Percentiles rank a stretch among this genome's conserved stretches.
These are phyloP conservation scores for Tricholoma hemisulphureum DNA, from an alignment of 768 basidiomycete genomes.

Conservation along the genomic window DNA sequence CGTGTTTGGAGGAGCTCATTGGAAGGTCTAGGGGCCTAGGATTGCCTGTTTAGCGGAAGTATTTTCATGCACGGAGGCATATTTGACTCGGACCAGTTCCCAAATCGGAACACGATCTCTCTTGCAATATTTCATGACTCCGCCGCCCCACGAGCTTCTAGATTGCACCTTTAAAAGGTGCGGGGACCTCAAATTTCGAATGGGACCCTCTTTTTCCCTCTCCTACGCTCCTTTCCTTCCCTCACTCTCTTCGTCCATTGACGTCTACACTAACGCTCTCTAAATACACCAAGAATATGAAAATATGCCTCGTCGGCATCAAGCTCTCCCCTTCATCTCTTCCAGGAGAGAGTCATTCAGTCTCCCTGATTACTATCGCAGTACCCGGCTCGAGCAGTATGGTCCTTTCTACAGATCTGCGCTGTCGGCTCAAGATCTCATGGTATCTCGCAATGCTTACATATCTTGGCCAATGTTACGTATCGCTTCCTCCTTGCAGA, in stretches of 20 bases:
- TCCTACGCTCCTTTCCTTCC: not conserved
- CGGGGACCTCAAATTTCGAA: not conserved
- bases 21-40: not conserved
- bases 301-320: not conserved
- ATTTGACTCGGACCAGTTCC: not conserved
- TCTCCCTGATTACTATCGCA: slow-evolving; percentile 3
- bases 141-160: not conserved
- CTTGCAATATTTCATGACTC: not conserved
- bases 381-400: not conserved
- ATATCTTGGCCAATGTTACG: not conserved
- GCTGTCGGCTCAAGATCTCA: not conserved
- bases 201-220: not conserved
- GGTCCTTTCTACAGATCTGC: slow-evolving; percentile 1
- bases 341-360: not conserved
- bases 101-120: not conserved
- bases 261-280: not conserved
- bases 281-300: not conserved
- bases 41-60: not conserved
- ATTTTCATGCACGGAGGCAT: not conserved
- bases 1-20: not conserved
- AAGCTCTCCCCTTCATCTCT: not conserved
- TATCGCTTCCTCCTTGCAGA: not conserved
- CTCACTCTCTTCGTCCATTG: not conserved
- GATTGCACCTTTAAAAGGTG: not conserved
- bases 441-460: not conserved